These are phyloP conservation scores for Saccharomyces hybrid DNA, from an alignment of 1,139 yeast species.

Conservation along the genomic window DNA sequence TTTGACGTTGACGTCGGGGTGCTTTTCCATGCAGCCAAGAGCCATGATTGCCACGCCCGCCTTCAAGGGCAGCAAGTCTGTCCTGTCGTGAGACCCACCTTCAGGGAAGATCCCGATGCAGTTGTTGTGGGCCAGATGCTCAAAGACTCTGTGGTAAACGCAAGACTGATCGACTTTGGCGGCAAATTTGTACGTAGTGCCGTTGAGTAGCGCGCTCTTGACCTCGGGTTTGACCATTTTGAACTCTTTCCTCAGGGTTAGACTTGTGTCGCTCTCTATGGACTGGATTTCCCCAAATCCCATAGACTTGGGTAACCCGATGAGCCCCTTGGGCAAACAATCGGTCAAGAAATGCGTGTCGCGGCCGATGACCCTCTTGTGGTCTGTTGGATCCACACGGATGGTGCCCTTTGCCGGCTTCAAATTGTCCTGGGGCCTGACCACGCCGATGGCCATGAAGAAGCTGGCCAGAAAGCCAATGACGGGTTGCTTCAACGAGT, in stretches of 20 bases:
- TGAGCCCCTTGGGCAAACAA: slow-evolving; percentile 58
- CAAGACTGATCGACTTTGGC: slow-evolving; percentile 76
- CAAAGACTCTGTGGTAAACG: slow-evolving; percentile 76
- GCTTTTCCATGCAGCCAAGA: slow-evolving; percentile 57
- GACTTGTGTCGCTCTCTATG: slow-evolving; percentile 66
- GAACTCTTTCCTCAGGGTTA: slow-evolving; percentile 67
- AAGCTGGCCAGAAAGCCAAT: slow-evolving; percentile 72
- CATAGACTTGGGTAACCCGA: slow-evolving; percentile 71
- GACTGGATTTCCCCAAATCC: slow-evolving; percentile 71
- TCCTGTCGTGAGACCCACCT: slow-evolving; percentile 67
- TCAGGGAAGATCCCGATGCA: slow-evolving; percentile 95
- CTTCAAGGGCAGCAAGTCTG: slow-evolving; percentile 63
- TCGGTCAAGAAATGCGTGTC: slow-evolving; percentile 64
- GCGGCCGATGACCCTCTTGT: slow-evolving; percentile 50
- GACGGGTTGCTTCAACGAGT: slow-evolving; percentile 57
- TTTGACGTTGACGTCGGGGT: slow-evolving; percentile 48
- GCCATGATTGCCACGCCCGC: slow-evolving; percentile 85
- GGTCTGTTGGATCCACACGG: slow-evolving; percentile 40
- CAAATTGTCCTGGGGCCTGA: slow-evolving; percentile 82
- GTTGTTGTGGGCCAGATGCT: slow-evolving; percentile 69
- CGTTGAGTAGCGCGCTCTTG: slow-evolving; percentile 39
- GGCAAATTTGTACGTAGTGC: slow-evolving; percentile 66
- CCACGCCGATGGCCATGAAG: slow-evolving; percentile 82
- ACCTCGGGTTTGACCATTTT: slow-evolving; percentile 42
- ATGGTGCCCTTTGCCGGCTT: slow-evolving; percentile 55